Conservation (phyloP, 2,329 filamentous ascomycete genomes). For the Aspergillus tanneri region DNA sequence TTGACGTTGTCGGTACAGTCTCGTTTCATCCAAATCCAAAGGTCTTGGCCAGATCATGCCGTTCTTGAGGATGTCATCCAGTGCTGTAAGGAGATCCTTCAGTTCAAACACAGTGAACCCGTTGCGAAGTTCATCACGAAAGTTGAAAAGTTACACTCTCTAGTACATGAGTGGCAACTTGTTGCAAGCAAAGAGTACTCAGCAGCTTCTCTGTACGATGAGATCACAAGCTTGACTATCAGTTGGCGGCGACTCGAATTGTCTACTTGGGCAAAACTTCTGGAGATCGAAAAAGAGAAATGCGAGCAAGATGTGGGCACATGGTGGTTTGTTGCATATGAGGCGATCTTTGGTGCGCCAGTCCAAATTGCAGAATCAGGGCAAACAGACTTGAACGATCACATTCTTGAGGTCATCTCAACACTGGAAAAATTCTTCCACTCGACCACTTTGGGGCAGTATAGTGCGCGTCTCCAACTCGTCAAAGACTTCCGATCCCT, state of each 20-base stretch:
- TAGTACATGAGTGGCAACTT: slow-evolving; percentile 91
- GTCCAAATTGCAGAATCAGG: slow-evolving; percentile 62
- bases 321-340: slow-evolving; percentile 97
- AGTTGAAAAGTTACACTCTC: slow-evolving; percentile 80
- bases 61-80: slow-evolving; percentile 75
- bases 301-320: slow-evolving; percentile 75
- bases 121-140: slow-evolving; percentile 82
- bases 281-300: slow-evolving; percentile 78
- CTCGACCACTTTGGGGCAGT: slow-evolving; percentile 79
- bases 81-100: slow-evolving; percentile 71
- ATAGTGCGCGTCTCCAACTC: slow-evolving; percentile 67
- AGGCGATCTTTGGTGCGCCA: slow-evolving; percentile 77
- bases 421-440: slow-evolving; percentile 78
- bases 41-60: slow-evolving; percentile 69
- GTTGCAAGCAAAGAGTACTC: slow-evolving; percentile 81
- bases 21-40: slow-evolving; percentile 69
- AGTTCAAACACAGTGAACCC: slow-evolving; percentile 75
- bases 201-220: slow-evolving; percentile 68
- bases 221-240: slow-evolving; percentile 76
- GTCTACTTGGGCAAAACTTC: slow-evolving; percentile 83
- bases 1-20: slow-evolving; percentile 67
- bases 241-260: slow-evolving; percentile 89
- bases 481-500: slow-evolving; percentile 64
- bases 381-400: slow-evolving; percentile 60
- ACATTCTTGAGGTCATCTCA: slow-evolving; percentile 68